phyloP scores from a whole-genome alignment of 148 eudicot species.

The Silene conica region DNA sequence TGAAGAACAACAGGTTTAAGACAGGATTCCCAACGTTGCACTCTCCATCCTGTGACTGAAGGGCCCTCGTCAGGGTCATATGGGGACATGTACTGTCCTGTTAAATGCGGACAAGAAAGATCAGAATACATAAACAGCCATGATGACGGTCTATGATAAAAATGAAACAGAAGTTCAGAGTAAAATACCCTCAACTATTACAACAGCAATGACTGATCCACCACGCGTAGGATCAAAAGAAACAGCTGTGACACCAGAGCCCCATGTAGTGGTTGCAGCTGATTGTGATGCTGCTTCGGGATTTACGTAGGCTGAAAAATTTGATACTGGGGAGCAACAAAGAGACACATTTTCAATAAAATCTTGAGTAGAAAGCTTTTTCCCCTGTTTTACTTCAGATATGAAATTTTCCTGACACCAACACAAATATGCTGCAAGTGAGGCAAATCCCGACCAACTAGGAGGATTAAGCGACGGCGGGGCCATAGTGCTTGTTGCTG shows the following conservation, averaged over 20 bases:
- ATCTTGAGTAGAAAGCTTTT: constrained; percentile 61
- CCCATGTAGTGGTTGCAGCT: constrained; percentile 98
- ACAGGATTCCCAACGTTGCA: constrained; percentile 98
- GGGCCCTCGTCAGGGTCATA: constrained; percentile 99
- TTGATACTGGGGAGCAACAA: constrained; percentile 96
- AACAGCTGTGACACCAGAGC: constrained; percentile 99
- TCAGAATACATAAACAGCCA: constrained; percentile 8
- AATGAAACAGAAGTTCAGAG: constrained; percentile 1
- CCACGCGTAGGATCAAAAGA: constrained; percentile 99
- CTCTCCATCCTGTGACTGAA: constrained; percentile 97
- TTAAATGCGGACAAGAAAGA: background rate
- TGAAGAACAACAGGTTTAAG: constrained; percentile 95
- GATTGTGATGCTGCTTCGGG: constrained; percentile 97
- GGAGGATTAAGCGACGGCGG: constrained; percentile 92
- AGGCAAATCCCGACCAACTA: constrained; percentile 90
- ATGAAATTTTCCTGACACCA: constrained; percentile 86
- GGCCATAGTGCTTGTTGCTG: constrained; percentile 43
- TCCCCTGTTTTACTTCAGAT: constrained; percentile 82
- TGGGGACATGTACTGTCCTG: constrained; percentile 99
- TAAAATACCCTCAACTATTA: constrained; percentile 85
- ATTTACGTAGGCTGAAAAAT: constrained; percentile 96
- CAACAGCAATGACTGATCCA: constrained; percentile 94
- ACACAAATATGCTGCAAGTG: constrained; percentile 85
- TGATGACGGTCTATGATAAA: background rate
- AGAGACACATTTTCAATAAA: constrained; percentile 61